Evolutionary conservation across 2,329 filamentous ascomycete genomes (phyloP), one percentile per base, ranked within the genome.

Genomic region (Paramyrothecium sp.): DNA sequence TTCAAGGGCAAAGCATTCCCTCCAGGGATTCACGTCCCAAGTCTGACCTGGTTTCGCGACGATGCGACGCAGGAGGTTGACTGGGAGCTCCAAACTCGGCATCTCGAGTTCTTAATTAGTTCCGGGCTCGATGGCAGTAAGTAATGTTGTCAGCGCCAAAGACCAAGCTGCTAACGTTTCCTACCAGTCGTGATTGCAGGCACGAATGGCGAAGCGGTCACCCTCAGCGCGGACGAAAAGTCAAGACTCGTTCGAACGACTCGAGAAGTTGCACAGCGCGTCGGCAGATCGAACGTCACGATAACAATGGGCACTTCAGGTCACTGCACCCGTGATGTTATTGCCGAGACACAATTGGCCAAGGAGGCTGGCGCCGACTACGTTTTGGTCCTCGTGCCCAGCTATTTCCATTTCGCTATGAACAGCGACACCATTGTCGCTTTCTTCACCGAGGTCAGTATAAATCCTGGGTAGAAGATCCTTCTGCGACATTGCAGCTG

Each of bases 121-220:
- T 83, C 79, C 48, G 81, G 81, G 1, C 68, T 85, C 7, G 79
- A 85, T 53, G 81, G 81, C 8, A 72, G 77, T 78, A 65, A 49
- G 58, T 47, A 60, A 48, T 22, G 16, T 46, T n/a, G 33, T 38
- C 38, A 10, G 38, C 13, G 5, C 13, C 38, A 44, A 44, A 17
- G 13, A 44, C 13, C 38, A 7, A 19, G 13, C 4, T 52, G 64
- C 57, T 69, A 66, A 61, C 57, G 41, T n/a, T n/a, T 16, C 17
- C 26, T n/a, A 30, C 10, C 53, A 69, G 73, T 91, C 58, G 86
- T 89, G 50, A 85, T 87, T 47, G 87, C 89, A 67, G 89, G 89
- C 53, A 89, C 86, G 62, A 91, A 91, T 64, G 89, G 89, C 63
- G 89, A 92, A 73, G 87, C 89, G 10, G 87, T 90, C 3, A 88